Conservation (phyloP, 257 asterid species). For the Scutellaria minor region DNA sequence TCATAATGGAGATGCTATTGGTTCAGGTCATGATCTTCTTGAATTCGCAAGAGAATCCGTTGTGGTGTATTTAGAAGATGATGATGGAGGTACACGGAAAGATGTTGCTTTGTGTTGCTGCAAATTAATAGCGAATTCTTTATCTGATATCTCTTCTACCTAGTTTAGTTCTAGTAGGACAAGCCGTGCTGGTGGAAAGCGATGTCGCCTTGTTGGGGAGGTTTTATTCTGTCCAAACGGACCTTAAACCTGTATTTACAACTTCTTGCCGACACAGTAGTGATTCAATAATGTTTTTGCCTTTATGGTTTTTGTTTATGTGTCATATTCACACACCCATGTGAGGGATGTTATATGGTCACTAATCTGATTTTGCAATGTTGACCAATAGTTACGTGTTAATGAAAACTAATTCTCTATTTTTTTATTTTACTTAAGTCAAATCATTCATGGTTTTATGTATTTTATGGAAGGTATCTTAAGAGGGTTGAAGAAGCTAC, state of each 20-base stretch:
- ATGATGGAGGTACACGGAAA: conserved; percentile 93
- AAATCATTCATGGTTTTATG: too few species aligned
- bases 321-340: conserved; percentile 17
- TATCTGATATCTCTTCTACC: conserved; percentile 65
- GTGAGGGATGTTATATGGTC: background rate
- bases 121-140: conserved; percentile 84
- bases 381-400: conserved; percentile 3
- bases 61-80: conserved; percentile 89
- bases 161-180: conserved; percentile 79
- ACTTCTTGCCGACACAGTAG: conserved; percentile 18
- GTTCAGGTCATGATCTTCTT: conserved; percentile 92
- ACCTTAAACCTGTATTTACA: conserved; percentile 1
- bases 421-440: background rate
- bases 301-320: background rate
- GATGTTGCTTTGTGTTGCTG: conserved; percentile 99
- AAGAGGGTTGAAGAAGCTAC: too few species aligned
- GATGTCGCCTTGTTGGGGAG: conserved; percentile 96
- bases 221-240: conserved; percentile 47
- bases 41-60: conserved; percentile 95
- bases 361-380: background rate
- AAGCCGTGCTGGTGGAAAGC: conserved; percentile 86
- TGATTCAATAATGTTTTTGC: conserved; percentile 20
- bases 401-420: background rate
- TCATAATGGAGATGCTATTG: conserved; percentile 28
- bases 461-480: too few species aligned